A percentile compares a stretch with the other conserved stretches of the same genome.
phyloP scores from a whole-genome alignment of 208 protist species.

The Leishmania arabica region DNA sequence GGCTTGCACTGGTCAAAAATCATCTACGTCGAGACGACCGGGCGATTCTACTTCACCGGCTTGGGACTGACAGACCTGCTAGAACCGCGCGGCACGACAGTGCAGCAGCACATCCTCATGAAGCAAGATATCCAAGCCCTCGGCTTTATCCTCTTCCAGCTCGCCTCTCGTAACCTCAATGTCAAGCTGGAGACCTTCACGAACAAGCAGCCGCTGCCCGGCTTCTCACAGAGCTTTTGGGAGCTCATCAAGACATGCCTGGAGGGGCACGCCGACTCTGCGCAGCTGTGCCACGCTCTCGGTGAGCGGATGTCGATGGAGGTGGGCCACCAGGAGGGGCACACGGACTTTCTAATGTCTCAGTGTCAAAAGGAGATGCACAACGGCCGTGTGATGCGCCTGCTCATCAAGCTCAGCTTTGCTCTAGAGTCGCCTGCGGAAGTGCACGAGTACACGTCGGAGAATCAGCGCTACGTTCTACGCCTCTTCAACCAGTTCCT shows the following conservation, averaged over 20 bases:
- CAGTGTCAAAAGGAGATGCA: conserved; percentile 95
- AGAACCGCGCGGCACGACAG: conserved; percentile 43
- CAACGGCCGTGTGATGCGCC: conserved; percentile 95
- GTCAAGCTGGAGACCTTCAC: conserved; percentile 59
- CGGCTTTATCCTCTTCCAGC: conserved; percentile 82
- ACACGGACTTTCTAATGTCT: conserved; percentile 88
- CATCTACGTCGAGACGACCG: conserved; percentile 75
- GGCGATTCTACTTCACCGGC: conserved; percentile 85
- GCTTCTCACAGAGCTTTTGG: conserved; percentile 83
- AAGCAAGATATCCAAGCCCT: conserved; percentile 81
- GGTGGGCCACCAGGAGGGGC: conserved; percentile 82
- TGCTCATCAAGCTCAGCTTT: conserved; percentile 95
- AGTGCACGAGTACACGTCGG: conserved; percentile 72
- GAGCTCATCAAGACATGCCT: conserved; percentile 81
- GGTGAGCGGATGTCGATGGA: conserved; percentile 90
- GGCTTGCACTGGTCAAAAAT: conserved; percentile 87
- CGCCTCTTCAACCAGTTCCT: conserved; percentile 96
- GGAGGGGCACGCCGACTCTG: conserved; percentile 60
- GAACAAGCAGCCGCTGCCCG: conserved; percentile 58
- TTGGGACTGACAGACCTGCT: conserved; percentile 80
- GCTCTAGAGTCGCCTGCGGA: conserved; percentile 88
- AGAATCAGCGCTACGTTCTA: conserved; percentile 80
- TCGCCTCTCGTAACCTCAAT: conserved; percentile 69
- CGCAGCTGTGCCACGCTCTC: conserved; percentile 73
- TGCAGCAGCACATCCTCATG: conserved; percentile 49